These are phyloP conservation scores for Fusarium kyushuense DNA, from an alignment of 2,329 filamentous ascomycete genomes.

Conservation along the genomic window DNA sequence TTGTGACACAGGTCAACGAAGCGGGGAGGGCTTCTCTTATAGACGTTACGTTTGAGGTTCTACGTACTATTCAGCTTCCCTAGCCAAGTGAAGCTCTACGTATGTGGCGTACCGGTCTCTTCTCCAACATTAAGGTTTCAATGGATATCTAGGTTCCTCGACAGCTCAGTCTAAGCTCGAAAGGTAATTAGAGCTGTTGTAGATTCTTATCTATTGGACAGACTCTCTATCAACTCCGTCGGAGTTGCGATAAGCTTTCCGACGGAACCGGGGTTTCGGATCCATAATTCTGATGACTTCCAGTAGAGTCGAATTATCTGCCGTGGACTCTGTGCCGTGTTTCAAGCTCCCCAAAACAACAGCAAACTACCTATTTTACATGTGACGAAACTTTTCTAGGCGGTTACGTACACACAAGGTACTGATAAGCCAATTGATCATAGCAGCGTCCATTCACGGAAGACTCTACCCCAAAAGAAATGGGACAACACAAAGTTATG, in stretches of 20 bases:
- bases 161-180: not conserved
- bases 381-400: not conserved
- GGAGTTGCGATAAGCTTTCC: not conserved
- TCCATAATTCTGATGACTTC: no score
- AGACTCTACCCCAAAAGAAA: no score
- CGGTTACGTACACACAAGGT: no score
- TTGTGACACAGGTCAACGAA: no score
- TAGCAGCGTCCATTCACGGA: no score
- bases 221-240: not conserved
- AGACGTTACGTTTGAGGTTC: not conserved
- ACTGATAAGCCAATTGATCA: no score
- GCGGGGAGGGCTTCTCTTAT: not conserved
- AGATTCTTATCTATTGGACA: not conserved
- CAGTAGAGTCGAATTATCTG: not conserved
- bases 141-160: not conserved
- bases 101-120: not conserved
- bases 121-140: not conserved
- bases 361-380: not conserved
- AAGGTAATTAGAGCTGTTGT: not conserved
- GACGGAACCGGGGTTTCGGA: not conserved
- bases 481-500: not conserved
- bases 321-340: not conserved
- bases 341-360: not conserved
- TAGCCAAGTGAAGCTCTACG: not conserved
- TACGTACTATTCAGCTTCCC: not conserved